Base-by-base conservation (phyloP, 495 filamentous ascomycete genomes). In the Penicillium egyptiacum region DNA sequence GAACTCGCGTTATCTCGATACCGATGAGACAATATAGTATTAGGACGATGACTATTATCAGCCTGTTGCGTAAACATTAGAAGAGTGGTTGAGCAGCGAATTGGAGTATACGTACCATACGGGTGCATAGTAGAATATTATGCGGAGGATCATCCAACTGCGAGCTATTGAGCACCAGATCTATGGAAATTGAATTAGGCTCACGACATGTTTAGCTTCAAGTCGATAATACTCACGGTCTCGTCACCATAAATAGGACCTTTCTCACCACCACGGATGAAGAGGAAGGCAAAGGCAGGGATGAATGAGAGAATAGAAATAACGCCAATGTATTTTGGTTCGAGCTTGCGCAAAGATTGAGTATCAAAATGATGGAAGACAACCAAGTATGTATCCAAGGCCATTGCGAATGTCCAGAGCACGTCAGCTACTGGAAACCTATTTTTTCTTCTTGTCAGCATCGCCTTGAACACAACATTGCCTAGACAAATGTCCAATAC, bases 351-450 rank as follows among this genome's bases (percentile, higher is more conserved):
- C 31, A 81, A 52, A 17, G 60, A 59, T 53, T 69, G 66, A 16
- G 71, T 59, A 25, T 79, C 76, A 49, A 72, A 78, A 35, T 63
- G 71, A 28, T 68, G 63, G 47, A 75, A 76, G 37, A 80, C 74
- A n/a, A 77, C 75, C 8, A 79, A 65, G 46, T 70, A 75, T 20
- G 77, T 75, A 44, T 80, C 69, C 41, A 71, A 49, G 5, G 76
- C 75, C 75, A 78, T 80, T 25, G 70, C 72, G 0, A 79, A 64
- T n/a, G 76, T 78, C 76, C 76, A 80, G 1, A 75, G 43, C 3
- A 79, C 78, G 64, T 80, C 78, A n/a, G 78, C 73, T 3, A 77
- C 55, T 1, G 75, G 73, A 53, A 79, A 79, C 73, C 78, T 80
- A 43, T 52, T 2, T n/a, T 22, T n/a, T 12, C 5, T 14, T 37